These are phyloP conservation scores for Trichoderma gamsii DNA, from an alignment of 495 filamentous ascomycete species.

Conservation along the genomic window DNA sequence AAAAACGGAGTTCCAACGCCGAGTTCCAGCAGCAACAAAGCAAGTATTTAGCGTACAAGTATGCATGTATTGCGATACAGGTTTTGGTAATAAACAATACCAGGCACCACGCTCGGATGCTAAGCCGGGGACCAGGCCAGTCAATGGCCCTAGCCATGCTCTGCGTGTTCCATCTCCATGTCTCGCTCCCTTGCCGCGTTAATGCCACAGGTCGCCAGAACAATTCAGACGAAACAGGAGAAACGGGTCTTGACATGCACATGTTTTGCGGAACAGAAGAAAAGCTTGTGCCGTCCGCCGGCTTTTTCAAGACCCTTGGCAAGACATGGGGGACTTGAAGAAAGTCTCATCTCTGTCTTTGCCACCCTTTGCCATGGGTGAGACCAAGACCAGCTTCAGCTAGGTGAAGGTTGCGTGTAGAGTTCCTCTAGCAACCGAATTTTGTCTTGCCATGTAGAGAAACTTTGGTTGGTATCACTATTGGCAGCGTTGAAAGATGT, in stretches of 20 bases:
- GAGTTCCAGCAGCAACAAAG: neutral
- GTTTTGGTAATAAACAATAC: neutral
- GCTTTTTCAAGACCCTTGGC: neutral
- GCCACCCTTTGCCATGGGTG: neutral
- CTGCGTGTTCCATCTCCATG: neutral
- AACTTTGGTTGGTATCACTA: neutral
- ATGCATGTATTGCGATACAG: no score
- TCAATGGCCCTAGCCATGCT: neutral
- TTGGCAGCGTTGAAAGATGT: neutral
- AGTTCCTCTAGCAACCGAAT: neutral
- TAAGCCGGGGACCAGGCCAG: neutral
- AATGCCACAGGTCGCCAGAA: neutral
- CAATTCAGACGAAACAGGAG: constrained; percentile 13
- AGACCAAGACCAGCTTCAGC: no score
- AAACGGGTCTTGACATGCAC: constrained; percentile 8
- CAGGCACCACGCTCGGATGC: constrained; percentile 9
- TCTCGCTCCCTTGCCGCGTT: neutral
- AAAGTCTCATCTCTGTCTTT: neutral
- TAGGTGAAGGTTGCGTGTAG: no score
- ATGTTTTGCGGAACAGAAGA: neutral
- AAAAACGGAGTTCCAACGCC: neutral
- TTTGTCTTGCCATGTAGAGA: neutral
- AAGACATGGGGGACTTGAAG: constrained; percentile 2
- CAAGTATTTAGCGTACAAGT: no score
- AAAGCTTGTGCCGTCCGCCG: neutral